These are phyloP conservation scores for Sporobolomyces pararoseus DNA, from an alignment of 768 basidiomycete genomes.

Conservation along the genomic window DNA sequence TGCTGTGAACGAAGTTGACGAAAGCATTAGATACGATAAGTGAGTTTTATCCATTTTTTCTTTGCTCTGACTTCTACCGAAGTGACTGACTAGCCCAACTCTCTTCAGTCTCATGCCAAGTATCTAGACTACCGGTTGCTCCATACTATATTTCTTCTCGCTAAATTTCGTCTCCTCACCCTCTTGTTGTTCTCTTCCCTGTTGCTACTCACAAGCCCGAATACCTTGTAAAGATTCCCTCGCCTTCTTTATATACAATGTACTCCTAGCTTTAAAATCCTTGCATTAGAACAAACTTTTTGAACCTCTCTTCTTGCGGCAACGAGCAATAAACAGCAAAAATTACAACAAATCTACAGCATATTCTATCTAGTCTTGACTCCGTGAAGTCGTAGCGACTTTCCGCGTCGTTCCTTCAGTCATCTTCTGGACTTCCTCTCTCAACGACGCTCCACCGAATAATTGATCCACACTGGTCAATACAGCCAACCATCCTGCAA, in stretches of 20 bases:
- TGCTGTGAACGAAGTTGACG: slow-evolving; percentile 74
- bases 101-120: slow-evolving; percentile 9
- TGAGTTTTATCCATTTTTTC: slow-evolving; percentile 51
- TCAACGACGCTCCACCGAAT: no score
- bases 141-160: not conserved
- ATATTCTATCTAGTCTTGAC: not conserved
- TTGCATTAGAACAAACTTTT: no score
- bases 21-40: slow-evolving; percentile 82
- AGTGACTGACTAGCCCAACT: not conserved
- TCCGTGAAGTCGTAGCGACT: not conserved
- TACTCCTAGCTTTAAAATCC: not conserved
- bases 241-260: no score
- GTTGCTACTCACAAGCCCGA: not conserved
- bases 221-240: not conserved
- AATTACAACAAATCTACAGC: no score
- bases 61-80: not conserved
- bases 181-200: not conserved
- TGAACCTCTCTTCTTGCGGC: no score
- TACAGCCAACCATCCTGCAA: slow-evolving; percentile 48
- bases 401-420: not conserved
- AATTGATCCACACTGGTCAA: slow-evolving; percentile 37
- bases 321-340: no score
- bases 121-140: not conserved
- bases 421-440: no score
- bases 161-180: not conserved